A percentile compares a stretch with the other conserved stretches of the same genome.
Conservation (phyloP, 257 asterid genomes). For the Pogostemon cablin region DNA sequence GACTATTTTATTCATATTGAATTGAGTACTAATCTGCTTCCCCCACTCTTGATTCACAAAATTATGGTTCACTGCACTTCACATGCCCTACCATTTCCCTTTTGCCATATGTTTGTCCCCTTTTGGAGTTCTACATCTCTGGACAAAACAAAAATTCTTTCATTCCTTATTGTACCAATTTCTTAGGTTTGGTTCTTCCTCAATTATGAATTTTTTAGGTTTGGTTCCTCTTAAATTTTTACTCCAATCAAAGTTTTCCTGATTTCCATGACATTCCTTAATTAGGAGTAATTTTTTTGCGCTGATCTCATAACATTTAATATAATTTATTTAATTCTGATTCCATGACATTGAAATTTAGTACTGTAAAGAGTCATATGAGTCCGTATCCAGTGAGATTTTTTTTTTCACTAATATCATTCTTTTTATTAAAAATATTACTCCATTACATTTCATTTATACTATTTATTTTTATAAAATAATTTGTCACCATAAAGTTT, state of each 20-base stretch:
- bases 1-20: neutral
- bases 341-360: too few relatives aligned
- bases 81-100: neutral
- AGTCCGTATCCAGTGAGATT: too few relatives aligned
- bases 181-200: neutral
- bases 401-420: too few relatives aligned
- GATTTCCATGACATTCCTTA: neutral
- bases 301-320: too few relatives aligned
- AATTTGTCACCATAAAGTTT: too few relatives aligned
- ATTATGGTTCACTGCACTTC: conserved; percentile 26
- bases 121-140: neutral
- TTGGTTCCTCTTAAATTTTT: too few relatives aligned
- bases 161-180: neutral
- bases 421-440: too few relatives aligned
- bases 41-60: conserved; percentile 28
- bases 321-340: too few relatives aligned
- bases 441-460: too few relatives aligned
- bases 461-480: too few relatives aligned
- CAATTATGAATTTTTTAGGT: conserved; percentile 41
- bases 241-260: conserved; percentile 33
- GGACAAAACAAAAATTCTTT: neutral
- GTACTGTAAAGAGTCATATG: too few relatives aligned
- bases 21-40: conserved; percentile 24
- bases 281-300: too few relatives aligned
- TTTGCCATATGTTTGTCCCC: neutral